These are phyloP conservation scores for Balakata baccata DNA, from an alignment of 345 rosid species.

Conservation along the genomic window DNA sequence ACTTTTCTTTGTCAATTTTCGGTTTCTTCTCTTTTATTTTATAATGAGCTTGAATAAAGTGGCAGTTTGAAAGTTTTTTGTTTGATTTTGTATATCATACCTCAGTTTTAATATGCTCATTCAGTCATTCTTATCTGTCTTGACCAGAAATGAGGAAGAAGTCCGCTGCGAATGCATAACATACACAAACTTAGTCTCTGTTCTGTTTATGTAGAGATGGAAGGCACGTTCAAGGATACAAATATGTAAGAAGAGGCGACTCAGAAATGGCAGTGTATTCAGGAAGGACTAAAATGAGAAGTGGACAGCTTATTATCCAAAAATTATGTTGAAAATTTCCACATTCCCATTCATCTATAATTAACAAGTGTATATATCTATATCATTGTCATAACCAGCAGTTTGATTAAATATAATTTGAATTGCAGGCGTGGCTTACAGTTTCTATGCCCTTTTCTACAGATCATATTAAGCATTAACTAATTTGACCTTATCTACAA, in stretches of 20 bases:
- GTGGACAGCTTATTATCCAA: background rate
- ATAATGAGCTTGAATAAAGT: conserved; percentile 4
- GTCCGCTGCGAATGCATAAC: background rate
- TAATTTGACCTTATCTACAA: no score
- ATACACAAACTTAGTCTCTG: conserved; percentile 5
- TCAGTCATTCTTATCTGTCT: background rate
- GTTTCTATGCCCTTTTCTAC: no score
- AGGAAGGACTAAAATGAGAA: background rate
- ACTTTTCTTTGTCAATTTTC: conserved; percentile 8
- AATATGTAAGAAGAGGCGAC: background rate
- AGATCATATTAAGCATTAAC: no score
- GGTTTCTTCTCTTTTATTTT: conserved; percentile 1
- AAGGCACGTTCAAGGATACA: conserved; percentile 8
- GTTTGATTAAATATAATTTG: background rate
- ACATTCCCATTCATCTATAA: background rate
- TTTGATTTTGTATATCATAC: background rate
- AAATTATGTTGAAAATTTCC: conserved; percentile 1
- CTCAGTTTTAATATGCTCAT: background rate
- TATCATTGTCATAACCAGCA: background rate
- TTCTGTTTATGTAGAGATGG: conserved; percentile 10
- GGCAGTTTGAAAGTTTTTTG: background rate
- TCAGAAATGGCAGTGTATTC: no score
- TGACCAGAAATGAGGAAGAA: conserved; percentile 4
- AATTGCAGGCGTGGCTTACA: background rate
- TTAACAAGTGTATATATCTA: background rate